Evolutionary conservation across 1,284 basidiomycete genomes (phyloP).

Genomic region (Malassezia caprae): DNA sequence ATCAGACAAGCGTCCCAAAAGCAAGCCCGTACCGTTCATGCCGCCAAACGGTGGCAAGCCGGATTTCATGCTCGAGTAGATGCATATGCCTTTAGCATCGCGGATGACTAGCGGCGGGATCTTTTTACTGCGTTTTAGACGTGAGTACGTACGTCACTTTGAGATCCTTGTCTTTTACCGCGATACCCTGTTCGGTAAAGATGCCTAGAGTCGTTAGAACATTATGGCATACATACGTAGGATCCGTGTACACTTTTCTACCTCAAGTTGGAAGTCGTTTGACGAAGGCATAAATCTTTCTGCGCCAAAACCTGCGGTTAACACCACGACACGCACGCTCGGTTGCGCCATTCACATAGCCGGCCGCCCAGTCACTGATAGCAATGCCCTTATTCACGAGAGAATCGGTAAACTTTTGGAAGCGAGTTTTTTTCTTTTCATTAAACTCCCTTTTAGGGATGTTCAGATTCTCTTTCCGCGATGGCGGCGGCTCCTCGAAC

Average conservation of each 20-base stretch:
- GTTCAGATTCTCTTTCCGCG: not conserved
- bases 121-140: slow-evolving; percentile 37
- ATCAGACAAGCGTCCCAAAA: slow-evolving; percentile 36
- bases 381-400: slow-evolving; percentile 31
- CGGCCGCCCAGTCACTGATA: slow-evolving; percentile 40
- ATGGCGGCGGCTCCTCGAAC: slow-evolving; percentile 2
- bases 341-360: slow-evolving; percentile 37
- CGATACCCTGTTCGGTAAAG: slow-evolving; percentile 37
- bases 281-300: slow-evolving; percentile 54
- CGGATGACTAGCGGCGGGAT: slow-evolving; percentile 53
- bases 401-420: not conserved
- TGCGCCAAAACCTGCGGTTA: slow-evolving; percentile 45
- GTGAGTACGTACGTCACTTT: slow-evolving; percentile 48
- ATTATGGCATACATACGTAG: slow-evolving; percentile 26
- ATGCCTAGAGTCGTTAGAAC: slow-evolving; percentile 1
- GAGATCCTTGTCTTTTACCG: slow-evolving; percentile 29
- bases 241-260: slow-evolving; percentile 54
- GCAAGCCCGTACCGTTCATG: slow-evolving; percentile 51
- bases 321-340: slow-evolving; percentile 14
- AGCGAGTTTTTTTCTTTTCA: not conserved
- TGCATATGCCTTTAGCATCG: slow-evolving; percentile 49
- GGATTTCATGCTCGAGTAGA: slow-evolving; percentile 52
- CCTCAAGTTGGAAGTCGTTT: slow-evolving; percentile 52
- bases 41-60: slow-evolving; percentile 55
- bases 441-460: not conserved